Evolutionary conservation across 768 basidiomycete genomes (phyloP).

Genomic region (Hebeloma cylindrosporum): DNA sequence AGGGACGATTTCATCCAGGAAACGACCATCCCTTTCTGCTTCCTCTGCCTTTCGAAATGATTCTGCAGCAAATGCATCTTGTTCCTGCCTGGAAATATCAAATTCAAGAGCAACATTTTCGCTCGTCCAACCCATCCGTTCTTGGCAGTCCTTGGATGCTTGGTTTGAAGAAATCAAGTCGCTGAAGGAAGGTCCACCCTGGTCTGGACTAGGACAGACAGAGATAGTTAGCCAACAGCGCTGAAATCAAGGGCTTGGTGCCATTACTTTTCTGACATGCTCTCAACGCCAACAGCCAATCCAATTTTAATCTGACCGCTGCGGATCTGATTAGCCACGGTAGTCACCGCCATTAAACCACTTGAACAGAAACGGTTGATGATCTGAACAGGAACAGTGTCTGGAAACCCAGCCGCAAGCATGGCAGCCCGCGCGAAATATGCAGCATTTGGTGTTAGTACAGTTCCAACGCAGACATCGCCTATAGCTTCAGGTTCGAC

Average conservation of each 20-base stretch:
- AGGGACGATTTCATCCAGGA: constrained; percentile 71
- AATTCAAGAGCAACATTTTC: constrained; percentile 83
- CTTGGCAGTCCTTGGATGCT: constrained; percentile 57
- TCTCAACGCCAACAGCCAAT: constrained; percentile 81
- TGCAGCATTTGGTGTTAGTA: constrained; percentile 59
- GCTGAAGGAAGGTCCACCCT: constrained; percentile 58
- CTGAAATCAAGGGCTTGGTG: neutral
- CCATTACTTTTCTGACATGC: constrained; percentile 75
- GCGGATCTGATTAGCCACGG: constrained; percentile 73
- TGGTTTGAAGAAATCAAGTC: constrained; percentile 58
- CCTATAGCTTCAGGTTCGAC: constrained; percentile 67
- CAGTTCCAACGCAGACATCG: constrained; percentile 81
- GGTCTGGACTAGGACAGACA: constrained; percentile 52
- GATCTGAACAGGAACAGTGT: constrained; percentile 69
- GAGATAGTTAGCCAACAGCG: constrained; percentile 1
- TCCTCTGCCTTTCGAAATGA: constrained; percentile 80
- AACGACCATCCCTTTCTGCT: constrained; percentile 67
- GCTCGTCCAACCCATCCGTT: constrained; percentile 89
- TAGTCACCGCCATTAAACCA: constrained; percentile 82
- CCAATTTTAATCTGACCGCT: constrained; percentile 81
- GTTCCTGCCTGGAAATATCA: constrained; percentile 67
- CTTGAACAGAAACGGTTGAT: constrained; percentile 84
- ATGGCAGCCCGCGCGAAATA: constrained; percentile 76
- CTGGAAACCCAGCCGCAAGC: constrained; percentile 79
- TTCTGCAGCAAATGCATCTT: constrained; percentile 70